phyloP scores from a whole-genome alignment of 495 filamentous ascomycete species.

The Penicillium simplicissimum region DNA sequence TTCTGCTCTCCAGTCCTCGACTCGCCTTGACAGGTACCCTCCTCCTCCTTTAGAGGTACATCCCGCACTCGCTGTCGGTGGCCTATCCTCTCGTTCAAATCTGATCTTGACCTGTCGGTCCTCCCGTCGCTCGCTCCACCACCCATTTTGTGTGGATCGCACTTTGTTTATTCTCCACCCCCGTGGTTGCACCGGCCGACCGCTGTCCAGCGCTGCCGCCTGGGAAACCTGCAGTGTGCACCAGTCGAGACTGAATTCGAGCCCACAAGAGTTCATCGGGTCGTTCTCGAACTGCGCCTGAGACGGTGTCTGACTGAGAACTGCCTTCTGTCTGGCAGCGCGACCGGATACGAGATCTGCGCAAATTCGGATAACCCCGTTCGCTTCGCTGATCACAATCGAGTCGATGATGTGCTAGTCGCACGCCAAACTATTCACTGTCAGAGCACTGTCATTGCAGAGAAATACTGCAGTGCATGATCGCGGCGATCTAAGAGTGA shows the following conservation, averaged over 20 bases:
- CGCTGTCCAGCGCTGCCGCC: conserved; percentile 14
- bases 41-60: not conserved
- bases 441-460: not conserved
- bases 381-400: not conserved
- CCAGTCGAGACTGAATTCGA: conserved; percentile 6
- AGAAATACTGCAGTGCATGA: not conserved
- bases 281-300: not conserved
- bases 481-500: conserved; percentile 7
- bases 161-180: conserved; percentile 38
- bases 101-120: not conserved
- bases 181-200: conserved; percentile 34
- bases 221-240: conserved; percentile 9
- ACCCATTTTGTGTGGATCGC: conserved; percentile 17
- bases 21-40: not conserved
- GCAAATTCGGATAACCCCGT: not conserved
- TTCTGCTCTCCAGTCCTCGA: not conserved
- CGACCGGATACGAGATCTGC: not conserved
- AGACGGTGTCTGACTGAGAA: not conserved
- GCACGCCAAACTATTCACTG: not conserved
- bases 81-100: conserved; percentile 9
- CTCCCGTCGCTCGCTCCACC: conserved; percentile 5
- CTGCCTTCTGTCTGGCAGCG: not conserved
- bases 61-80: conserved; percentile 1
- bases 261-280: not conserved
- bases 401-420: conserved; percentile 6